Conservation (phyloP, 768 basidiomycete species). For the Termitomyces sp. region DNA sequence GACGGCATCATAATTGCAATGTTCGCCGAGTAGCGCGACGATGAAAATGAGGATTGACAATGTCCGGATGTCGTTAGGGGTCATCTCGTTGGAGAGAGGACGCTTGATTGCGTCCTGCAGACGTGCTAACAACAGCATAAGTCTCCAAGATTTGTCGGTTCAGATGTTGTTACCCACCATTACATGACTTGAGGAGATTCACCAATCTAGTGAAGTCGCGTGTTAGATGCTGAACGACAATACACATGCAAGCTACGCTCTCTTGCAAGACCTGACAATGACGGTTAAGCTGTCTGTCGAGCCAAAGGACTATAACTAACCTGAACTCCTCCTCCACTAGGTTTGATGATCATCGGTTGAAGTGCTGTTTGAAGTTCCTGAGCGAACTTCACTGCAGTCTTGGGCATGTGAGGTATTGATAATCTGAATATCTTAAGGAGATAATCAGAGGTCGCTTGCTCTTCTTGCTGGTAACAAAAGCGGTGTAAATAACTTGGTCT, state of each 20-base stretch:
- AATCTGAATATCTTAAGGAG: slow-evolving; percentile 85
- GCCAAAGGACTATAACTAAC: slow-evolving; percentile 34
- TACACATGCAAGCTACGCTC: slow-evolving; percentile 88
- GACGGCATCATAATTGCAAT: slow-evolving; percentile 83
- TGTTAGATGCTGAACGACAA: slow-evolving; percentile 79
- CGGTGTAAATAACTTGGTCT: neutral
- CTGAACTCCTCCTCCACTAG: slow-evolving; percentile 60
- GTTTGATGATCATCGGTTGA: slow-evolving; percentile 91
- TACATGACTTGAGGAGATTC: slow-evolving; percentile 81
- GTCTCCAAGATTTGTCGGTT: neutral
- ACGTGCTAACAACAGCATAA: slow-evolving; percentile 40
- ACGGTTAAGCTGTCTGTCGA: neutral
- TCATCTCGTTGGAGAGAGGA: slow-evolving; percentile 34
- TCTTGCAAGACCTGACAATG: slow-evolving; percentile 75
- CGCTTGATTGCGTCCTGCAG: slow-evolving; percentile 54
- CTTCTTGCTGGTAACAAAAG: slow-evolving; percentile 56
- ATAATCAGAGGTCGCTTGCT: slow-evolving; percentile 80
- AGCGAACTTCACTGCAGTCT: slow-evolving; percentile 85
- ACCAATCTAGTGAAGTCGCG: slow-evolving; percentile 80
- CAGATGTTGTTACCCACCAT: slow-evolving; percentile 43
- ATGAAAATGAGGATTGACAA: slow-evolving; percentile 79
- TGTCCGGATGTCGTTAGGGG: slow-evolving; percentile 46
- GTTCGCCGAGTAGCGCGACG: slow-evolving; percentile 79
- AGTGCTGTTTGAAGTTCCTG: slow-evolving; percentile 77
- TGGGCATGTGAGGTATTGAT: slow-evolving; percentile 85